Percentiles rank a stretch among this genome's conserved stretches.
Conservation (phyloP, 2,329 filamentous ascomycete genomes). For the Teratosphaeria pseudoeucalypti region DNA sequence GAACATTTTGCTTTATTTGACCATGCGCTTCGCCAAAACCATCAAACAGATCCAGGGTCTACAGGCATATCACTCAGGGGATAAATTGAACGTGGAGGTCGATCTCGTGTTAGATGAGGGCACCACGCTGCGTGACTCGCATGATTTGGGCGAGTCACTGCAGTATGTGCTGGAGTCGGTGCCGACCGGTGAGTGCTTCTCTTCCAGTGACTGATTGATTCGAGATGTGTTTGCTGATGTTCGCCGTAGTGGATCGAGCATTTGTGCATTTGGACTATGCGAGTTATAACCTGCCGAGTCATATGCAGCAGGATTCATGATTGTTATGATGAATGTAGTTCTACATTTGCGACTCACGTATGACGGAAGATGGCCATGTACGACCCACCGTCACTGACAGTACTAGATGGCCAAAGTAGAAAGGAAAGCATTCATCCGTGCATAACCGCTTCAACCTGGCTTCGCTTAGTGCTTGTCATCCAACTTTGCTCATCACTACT, state of each 20-base stretch:
- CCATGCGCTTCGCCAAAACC: constrained; percentile 83
- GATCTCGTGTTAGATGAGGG: constrained; percentile 74
- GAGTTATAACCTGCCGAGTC: constrained; percentile 40
- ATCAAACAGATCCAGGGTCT: constrained; percentile 79
- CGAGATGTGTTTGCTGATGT: neutral
- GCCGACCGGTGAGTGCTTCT: constrained; percentile 44
- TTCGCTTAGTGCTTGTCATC: no score
- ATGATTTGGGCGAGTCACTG: constrained; percentile 67
- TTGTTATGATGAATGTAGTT: neutral
- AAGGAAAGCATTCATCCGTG: no score
- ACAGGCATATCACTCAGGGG: constrained; percentile 74
- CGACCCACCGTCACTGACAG: no score
- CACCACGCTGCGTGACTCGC: constrained; percentile 65
- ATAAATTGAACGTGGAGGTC: constrained; percentile 74
- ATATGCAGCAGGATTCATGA: constrained; percentile 37
- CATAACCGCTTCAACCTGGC: no score
- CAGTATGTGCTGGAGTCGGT: constrained; percentile 80
- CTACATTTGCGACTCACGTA: neutral
- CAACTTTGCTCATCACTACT: no score
- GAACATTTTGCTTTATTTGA: constrained; percentile 78
- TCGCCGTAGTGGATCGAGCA: constrained; percentile 39
- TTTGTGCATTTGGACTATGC: constrained; percentile 45
- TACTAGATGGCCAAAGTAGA: no score
- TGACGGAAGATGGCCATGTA: neutral
- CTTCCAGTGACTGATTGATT: neutral